Evolutionary conservation across 176 grass and related monocot species (phyloP).

Genomic region (Saccharum officinarum): DNA sequence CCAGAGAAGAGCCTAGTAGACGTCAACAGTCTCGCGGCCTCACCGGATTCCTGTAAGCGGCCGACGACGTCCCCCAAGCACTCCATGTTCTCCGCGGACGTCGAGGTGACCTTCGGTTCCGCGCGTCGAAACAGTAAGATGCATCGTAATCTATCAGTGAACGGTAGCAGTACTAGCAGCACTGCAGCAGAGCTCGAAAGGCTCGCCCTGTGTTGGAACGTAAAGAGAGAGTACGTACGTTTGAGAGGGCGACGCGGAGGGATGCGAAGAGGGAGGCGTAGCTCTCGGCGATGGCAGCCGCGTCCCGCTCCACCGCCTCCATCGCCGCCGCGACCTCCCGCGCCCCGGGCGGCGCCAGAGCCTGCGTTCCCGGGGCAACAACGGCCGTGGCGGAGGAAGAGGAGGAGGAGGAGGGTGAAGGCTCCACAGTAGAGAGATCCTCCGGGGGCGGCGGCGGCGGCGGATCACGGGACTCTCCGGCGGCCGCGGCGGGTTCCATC

Average conservation of each 20-base stretch:
- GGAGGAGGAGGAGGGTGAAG: neutral
- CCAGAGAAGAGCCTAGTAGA: neutral
- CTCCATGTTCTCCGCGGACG: constrained; percentile 76
- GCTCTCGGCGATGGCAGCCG: constrained; percentile 75
- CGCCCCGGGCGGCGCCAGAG: neutral
- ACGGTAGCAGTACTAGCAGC: neutral
- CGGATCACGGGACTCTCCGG: constrained; percentile 12
- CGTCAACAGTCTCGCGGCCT: constrained; percentile 9
- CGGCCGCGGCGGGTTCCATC: constrained; percentile 37
- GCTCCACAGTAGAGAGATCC: neutral
- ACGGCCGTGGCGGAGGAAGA: neutral
- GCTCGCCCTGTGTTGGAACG: neutral
- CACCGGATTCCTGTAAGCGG: constrained; percentile 87
- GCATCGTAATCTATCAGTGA: neutral
- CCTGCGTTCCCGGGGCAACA: neutral
- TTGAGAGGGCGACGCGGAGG: constrained; percentile 64
- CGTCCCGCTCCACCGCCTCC: constrained; percentile 79
- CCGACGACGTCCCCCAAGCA: constrained; percentile 82
- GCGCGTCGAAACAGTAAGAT: neutral
- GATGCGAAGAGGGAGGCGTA: constrained; percentile 81
- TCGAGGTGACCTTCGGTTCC: constrained; percentile 62
- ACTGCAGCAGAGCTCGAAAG: neutral
- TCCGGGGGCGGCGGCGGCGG: neutral
- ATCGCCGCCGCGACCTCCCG: constrained; percentile 64
- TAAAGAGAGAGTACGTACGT: constrained; percentile 35